Evolutionary conservation across 2,329 filamentous ascomycete genomes (phyloP).

Genomic region (Colletotrichum orbiculare): DNA sequence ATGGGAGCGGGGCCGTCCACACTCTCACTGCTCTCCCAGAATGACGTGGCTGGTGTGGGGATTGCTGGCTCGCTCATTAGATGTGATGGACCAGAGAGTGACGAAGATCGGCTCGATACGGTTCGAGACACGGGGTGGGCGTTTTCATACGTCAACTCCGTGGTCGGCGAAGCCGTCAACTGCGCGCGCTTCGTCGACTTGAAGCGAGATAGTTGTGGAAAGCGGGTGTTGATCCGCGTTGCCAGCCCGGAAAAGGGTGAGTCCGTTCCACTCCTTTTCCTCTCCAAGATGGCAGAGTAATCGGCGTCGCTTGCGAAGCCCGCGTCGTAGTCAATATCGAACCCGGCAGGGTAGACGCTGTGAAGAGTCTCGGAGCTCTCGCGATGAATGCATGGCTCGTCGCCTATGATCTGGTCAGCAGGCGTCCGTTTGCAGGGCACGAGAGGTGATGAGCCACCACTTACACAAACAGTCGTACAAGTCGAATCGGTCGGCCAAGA

Average conservation of each 20-base stretch:
- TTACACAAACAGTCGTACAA: slow-evolving; percentile 80
- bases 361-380: slow-evolving; percentile 55
- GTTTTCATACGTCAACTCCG: slow-evolving; percentile 85
- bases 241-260: slow-evolving; percentile 71
- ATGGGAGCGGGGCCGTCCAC: slow-evolving; percentile 59
- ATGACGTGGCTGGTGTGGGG: slow-evolving; percentile 70
- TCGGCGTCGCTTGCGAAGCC: slow-evolving; percentile 75
- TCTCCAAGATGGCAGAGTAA: slow-evolving; percentile 56
- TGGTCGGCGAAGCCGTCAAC: slow-evolving; percentile 70
- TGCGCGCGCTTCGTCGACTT: slow-evolving; percentile 58
- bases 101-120: slow-evolving; percentile 82
- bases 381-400: slow-evolving; percentile 70
- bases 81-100: slow-evolving; percentile 72
- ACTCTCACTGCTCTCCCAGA: slow-evolving; percentile 70
- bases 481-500: slow-evolving; percentile 55
- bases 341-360: slow-evolving; percentile 54
- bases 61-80: slow-evolving; percentile 62
- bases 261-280: slow-evolving; percentile 68
- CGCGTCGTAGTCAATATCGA: slow-evolving; percentile 72
- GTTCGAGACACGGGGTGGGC: slow-evolving; percentile 72
- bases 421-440: background rate
- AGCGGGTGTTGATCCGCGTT: slow-evolving; percentile 72
- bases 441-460: slow-evolving; percentile 48
- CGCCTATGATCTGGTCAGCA: slow-evolving; percentile 58
- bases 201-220: slow-evolving; percentile 64